A percentile compares a stretch with the other conserved stretches of the same genome.
Evolutionary conservation across 2,329 filamentous ascomycete genomes (phyloP).

Genomic region (Fusarium dimerum): DNA sequence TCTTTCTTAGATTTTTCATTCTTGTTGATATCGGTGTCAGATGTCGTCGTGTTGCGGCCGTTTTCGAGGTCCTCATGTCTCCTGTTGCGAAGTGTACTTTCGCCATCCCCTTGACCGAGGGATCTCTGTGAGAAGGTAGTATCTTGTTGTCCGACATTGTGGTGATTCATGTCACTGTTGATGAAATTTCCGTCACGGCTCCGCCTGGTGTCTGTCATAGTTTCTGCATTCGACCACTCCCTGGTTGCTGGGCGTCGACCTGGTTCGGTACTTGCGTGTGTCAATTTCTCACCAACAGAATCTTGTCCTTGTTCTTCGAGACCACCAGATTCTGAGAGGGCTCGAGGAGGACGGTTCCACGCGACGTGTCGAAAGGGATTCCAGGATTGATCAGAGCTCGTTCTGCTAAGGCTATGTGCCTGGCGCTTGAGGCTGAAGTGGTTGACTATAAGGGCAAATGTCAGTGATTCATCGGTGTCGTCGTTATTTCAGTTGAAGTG

Average conservation of each 20-base stretch:
- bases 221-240: slow-evolving; percentile 29
- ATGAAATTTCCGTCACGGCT: slow-evolving; percentile 19
- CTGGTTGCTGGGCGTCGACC: slow-evolving; percentile 22
- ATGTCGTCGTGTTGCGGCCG: slow-evolving; percentile 6
- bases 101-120: slow-evolving; percentile 21
- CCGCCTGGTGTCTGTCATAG: slow-evolving; percentile 20
- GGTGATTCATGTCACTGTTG: slow-evolving; percentile 17
- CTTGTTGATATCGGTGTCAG: slow-evolving; percentile 27
- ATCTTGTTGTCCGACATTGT: slow-evolving; percentile 20
- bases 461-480: not conserved
- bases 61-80: slow-evolving; percentile 25
- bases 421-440: slow-evolving; percentile 45
- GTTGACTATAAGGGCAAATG: slow-evolving; percentile 40
- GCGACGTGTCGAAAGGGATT: slow-evolving; percentile 48
- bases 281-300: slow-evolving; percentile 31
- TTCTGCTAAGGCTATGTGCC: slow-evolving; percentile 45
- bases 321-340: slow-evolving; percentile 30
- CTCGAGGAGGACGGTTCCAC: slow-evolving; percentile 33
- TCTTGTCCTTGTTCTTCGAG: slow-evolving; percentile 34
- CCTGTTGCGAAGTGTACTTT: slow-evolving; percentile 33
- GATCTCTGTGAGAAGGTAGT: slow-evolving; percentile 20
- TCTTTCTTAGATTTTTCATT: slow-evolving; percentile 38
- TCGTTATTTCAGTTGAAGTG: not conserved
- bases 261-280: slow-evolving; percentile 39
- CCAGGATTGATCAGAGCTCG: slow-evolving; percentile 40